Evolutionary conservation across 2,329 filamentous ascomycete genomes (phyloP).

Genomic region (Sporothrix schenckii): DNA sequence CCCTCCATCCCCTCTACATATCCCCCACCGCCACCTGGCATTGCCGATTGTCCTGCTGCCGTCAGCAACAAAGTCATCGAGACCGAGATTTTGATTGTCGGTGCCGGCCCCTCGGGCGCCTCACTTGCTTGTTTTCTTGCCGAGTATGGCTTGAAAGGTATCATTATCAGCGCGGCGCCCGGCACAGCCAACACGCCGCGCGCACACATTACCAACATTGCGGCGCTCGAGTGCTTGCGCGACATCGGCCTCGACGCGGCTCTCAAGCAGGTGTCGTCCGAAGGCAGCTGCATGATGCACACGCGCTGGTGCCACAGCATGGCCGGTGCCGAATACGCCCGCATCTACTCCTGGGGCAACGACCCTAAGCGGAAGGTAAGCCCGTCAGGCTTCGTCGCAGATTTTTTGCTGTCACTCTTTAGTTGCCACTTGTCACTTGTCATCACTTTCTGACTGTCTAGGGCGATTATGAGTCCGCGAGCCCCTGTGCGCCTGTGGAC

Average conservation of each 20-base stretch:
- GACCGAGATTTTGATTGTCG: slow-evolving; percentile 54
- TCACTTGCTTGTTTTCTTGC: slow-evolving; percentile 58
- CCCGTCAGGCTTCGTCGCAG: too few relatives aligned
- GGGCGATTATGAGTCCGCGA: slow-evolving; percentile 52
- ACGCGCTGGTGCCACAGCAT: slow-evolving; percentile 58
- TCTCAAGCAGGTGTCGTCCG: slow-evolving; percentile 44
- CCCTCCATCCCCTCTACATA: neutral
- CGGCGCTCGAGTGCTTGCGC: slow-evolving; percentile 51
- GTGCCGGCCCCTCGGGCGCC: slow-evolving; percentile 58
- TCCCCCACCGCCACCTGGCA: neutral
- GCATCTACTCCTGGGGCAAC: slow-evolving; percentile 56
- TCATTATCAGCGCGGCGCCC: slow-evolving; percentile 55
- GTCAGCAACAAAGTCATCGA: slow-evolving; percentile 37
- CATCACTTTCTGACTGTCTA: slow-evolving; percentile 34
- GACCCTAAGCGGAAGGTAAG: slow-evolving; percentile 44
- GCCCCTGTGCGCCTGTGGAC: slow-evolving; percentile 51
- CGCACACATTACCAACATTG: slow-evolving; percentile 64
- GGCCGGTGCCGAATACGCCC: slow-evolving; percentile 56
- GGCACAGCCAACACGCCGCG: slow-evolving; percentile 60
- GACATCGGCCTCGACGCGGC: slow-evolving; percentile 55
- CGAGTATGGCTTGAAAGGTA: slow-evolving; percentile 55
- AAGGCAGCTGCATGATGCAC: slow-evolving; percentile 51
- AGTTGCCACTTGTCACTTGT: neutral
- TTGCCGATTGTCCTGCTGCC: neutral
- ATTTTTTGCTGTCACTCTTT: too few relatives aligned